Percentiles rank a stretch among this genome's conserved stretches.
Conservation (phyloP, 2,329 filamentous ascomycete species). For the Grosmannia clavigera region DNA sequence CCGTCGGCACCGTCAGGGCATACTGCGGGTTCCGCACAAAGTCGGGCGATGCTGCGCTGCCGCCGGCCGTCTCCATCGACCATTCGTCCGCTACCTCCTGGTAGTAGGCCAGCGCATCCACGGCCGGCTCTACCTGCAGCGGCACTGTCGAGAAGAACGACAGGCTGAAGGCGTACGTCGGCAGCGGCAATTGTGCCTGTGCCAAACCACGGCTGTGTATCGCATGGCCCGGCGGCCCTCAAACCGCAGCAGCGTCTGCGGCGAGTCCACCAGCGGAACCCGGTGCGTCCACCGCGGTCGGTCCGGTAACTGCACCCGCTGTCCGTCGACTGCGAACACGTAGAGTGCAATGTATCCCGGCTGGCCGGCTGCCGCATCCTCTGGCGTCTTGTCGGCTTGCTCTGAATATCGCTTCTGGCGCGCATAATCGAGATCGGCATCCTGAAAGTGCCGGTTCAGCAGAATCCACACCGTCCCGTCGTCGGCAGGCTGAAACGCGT, state of each 20-base stretch:
- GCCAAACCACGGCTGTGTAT: slow-evolving; percentile 44
- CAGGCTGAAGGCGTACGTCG: slow-evolving; percentile 73
- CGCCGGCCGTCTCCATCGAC: slow-evolving; percentile 71
- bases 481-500: slow-evolving; percentile 47
- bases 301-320: slow-evolving; percentile 62
- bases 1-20: slow-evolving; percentile 43
- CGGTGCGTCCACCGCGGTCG: slow-evolving; percentile 43
- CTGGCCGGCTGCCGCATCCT: background rate
- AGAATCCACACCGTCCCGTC: slow-evolving; percentile 68
- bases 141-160: slow-evolving; percentile 48
- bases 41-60: slow-evolving; percentile 61
- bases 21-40: slow-evolving; percentile 89
- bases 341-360: slow-evolving; percentile 78
- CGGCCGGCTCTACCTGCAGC: slow-evolving; percentile 46
- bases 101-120: slow-evolving; percentile 43
- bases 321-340: slow-evolving; percentile 56
- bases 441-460: slow-evolving; percentile 74
- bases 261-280: slow-evolving; percentile 85
- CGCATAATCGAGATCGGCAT: slow-evolving; percentile 46
- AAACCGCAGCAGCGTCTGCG: slow-evolving; percentile 75
- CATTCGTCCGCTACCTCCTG: slow-evolving; percentile 54
- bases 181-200: slow-evolving; percentile 63
- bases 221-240: slow-evolving; percentile 32
- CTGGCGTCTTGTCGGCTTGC: background rate
- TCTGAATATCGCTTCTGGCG: slow-evolving; percentile 18